These are phyloP conservation scores for Cornus kousa DNA, from an alignment of 148 eudicot genomes.

Conservation along the genomic window DNA sequence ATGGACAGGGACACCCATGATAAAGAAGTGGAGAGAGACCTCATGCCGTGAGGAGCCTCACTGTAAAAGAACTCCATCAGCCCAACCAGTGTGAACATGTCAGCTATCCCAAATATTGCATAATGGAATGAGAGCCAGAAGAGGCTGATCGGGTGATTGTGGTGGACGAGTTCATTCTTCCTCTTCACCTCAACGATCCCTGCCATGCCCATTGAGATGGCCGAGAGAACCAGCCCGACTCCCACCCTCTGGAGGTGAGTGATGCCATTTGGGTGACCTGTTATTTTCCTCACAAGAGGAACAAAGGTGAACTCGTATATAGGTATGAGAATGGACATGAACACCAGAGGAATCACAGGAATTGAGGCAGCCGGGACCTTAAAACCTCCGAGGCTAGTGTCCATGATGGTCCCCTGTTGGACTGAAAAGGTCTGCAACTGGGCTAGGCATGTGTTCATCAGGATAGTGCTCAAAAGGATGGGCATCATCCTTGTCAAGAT, in stretches of 20 bases:
- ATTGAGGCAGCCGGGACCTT: conserved; percentile 3
- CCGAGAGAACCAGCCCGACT: conserved; percentile 10
- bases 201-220: conserved; percentile 11
- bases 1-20: conserved; percentile 8
- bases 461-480: background rate
- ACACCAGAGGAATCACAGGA: conserved; percentile 7
- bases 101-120: conserved; percentile 19
- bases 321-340: conserved; percentile 9
- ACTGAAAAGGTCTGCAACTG: too few relatives aligned
- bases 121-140: conserved; percentile 19
- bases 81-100: conserved; percentile 17
- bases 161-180: conserved; percentile 6
- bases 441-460: background rate
- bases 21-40: conserved; percentile 13
- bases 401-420: background rate
- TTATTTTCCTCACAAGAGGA: conserved; percentile 2
- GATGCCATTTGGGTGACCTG: conserved; percentile 13
- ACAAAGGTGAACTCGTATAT: conserved; percentile 2
- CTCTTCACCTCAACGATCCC: conserved; percentile 10
- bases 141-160: conserved; percentile 15
- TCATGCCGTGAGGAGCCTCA: conserved; percentile 13
- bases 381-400: background rate
- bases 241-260: conserved; percentile 12
- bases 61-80: conserved; percentile 18
- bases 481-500: background rate